phyloP scores from a whole-genome alignment of 78 protist species.

The Dictyostelium brefeldianum region DNA sequence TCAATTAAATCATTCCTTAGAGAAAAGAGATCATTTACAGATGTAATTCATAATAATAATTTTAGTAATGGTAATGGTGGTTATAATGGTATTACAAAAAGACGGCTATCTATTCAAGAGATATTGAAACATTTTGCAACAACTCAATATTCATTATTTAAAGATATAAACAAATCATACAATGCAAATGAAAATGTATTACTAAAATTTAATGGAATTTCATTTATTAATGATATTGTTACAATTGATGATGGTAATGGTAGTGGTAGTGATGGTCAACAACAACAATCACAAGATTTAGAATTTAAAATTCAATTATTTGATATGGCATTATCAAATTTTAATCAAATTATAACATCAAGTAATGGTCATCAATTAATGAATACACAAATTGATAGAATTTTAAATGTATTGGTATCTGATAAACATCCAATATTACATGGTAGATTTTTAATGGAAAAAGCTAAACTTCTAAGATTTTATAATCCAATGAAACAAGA shows the following conservation, averaged over 20 bases:
- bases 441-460: conserved; percentile 50
- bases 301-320: conserved; percentile 39
- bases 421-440: conserved; percentile 22
- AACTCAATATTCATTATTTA: conserved; percentile 1
- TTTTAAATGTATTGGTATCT: neutral
- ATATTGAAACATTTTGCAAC: neutral
- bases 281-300: neutral
- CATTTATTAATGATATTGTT: conserved; percentile 30
- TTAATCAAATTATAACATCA: neutral
- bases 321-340: conserved; percentile 13
- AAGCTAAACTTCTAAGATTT: conserved; percentile 45
- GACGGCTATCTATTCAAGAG: conserved; percentile 29
- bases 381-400: conserved; percentile 8
- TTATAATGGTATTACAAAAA: neutral
- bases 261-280: neutral
- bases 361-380: neutral
- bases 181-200: neutral
- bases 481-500: neutral
- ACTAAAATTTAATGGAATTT: neutral
- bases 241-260: neutral
- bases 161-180: neutral
- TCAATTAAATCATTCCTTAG: conserved; percentile 7
- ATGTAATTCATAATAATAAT: conserved; percentile 8
- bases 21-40: conserved; percentile 19
- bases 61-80: neutral